A percentile compares a stretch with the other conserved stretches of the same genome.
phyloP scores from a whole-genome alignment of 768 basidiomycete genomes.

The Termitomyces sp. region DNA sequence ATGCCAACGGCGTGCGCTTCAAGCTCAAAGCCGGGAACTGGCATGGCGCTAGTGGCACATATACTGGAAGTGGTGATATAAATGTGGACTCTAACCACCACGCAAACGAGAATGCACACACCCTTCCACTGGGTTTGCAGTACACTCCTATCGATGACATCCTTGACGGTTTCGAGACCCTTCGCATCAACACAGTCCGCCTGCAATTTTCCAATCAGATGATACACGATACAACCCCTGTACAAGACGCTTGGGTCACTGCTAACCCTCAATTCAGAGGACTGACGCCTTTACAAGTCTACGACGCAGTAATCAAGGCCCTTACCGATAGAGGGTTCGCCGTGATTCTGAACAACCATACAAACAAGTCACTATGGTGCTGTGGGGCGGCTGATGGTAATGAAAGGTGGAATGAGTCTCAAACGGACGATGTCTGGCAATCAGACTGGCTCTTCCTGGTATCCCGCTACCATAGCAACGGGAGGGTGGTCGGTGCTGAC shows the following conservation, averaged over 20 bases:
- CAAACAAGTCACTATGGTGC: slow-evolving; percentile 15
- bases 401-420: slow-evolving; percentile 16
- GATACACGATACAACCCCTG: slow-evolving; percentile 12
- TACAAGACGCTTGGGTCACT: slow-evolving; percentile 10
- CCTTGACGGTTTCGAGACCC: slow-evolving; percentile 11
- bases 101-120: slow-evolving; percentile 13
- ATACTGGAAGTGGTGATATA: slow-evolving; percentile 13
- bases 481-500: slow-evolving; percentile 12
- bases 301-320: slow-evolving; percentile 12
- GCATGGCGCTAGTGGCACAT: slow-evolving; percentile 16
- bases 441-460: slow-evolving; percentile 16
- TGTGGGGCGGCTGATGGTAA: slow-evolving; percentile 13
- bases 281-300: slow-evolving; percentile 12
- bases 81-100: slow-evolving; percentile 12
- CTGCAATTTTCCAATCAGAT: slow-evolving; percentile 16
- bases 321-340: slow-evolving; percentile 12
- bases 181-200: slow-evolving; percentile 12
- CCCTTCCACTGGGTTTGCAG: slow-evolving; percentile 12
- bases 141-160: slow-evolving; percentile 5
- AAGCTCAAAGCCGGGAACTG: slow-evolving; percentile 14
- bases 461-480: slow-evolving; percentile 12
- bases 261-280: slow-evolving; percentile 12
- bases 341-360: slow-evolving; percentile 16
- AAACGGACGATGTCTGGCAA: slow-evolving; percentile 10
- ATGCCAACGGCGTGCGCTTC: slow-evolving; percentile 13